phyloP scores from a whole-genome alignment of 371 early-diverging fungal genomes.

The Globomyces sp. region DNA sequence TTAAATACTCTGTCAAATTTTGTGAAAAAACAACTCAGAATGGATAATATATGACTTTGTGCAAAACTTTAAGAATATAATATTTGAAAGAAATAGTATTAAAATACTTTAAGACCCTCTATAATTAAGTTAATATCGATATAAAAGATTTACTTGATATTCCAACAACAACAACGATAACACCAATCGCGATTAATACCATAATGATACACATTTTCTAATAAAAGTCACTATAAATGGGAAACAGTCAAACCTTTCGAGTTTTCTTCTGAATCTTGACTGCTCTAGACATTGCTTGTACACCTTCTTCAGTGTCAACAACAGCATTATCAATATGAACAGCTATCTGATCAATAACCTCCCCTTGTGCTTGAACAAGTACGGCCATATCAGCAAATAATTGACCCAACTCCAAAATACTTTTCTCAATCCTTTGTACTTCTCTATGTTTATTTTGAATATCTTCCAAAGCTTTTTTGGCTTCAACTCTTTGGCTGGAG shows the following conservation, averaged over 20 bases:
- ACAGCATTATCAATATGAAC: constrained; percentile 61
- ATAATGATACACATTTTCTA: constrained; percentile 20
- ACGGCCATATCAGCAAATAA: constrained; percentile 89
- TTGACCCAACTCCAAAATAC: constrained; percentile 84
- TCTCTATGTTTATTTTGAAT: constrained; percentile 87
- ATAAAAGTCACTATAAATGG: not conserved
- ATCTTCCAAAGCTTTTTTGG: constrained; percentile 74
- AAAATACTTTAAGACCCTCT: constrained; percentile 10
- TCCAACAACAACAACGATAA: constrained; percentile 11
- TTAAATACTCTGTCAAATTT: too few species aligned
- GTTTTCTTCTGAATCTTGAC: constrained; percentile 68
- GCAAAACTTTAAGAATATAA: too few species aligned
- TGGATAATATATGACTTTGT: too few species aligned
- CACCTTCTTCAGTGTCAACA: constrained; percentile 69
- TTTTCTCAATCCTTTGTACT: constrained; percentile 82
- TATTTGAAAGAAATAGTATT: not conserved
- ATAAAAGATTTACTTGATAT: not conserved
- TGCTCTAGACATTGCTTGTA: constrained; percentile 66
- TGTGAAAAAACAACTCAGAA: too few species aligned
- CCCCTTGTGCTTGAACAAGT: constrained; percentile 78
- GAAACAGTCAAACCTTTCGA: constrained; percentile 54
- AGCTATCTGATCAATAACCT: constrained; percentile 71
- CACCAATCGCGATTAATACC: constrained; percentile 3
- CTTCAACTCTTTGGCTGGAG: constrained; percentile 74
- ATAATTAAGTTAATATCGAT: not conserved